phyloP scores from a whole-genome alignment of 2,329 filamentous ascomycete species.

The Aspergillus jensenii region DNA sequence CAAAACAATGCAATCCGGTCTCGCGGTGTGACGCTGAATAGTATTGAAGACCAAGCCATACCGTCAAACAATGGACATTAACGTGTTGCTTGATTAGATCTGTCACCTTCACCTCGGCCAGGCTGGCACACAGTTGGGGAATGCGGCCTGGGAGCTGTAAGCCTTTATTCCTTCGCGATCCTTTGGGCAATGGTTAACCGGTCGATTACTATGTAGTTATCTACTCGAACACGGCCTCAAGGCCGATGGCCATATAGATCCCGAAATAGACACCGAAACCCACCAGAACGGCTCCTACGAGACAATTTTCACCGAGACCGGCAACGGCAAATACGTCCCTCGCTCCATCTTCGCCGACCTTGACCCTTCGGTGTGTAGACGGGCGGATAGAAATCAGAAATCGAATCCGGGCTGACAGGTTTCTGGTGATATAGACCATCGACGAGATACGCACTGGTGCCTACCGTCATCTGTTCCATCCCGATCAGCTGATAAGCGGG shows the following conservation, averaged over 20 bases:
- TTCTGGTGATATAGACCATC: slow-evolving; percentile 50
- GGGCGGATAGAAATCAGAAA: neutral
- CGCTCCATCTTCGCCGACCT: slow-evolving; percentile 67
- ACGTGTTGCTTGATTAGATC: slow-evolving; percentile 46
- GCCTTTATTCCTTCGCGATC: slow-evolving; percentile 36
- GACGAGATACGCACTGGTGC: slow-evolving; percentile 65
- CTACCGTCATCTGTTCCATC: slow-evolving; percentile 65
- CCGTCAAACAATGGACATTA: neutral
- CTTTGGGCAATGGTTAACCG: slow-evolving; percentile 1
- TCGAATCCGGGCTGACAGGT: slow-evolving; percentile 4
- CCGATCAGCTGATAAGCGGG: slow-evolving; percentile 65
- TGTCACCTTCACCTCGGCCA: slow-evolving; percentile 68
- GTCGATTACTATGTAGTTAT: slow-evolving; percentile 48
- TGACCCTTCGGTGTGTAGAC: slow-evolving; percentile 57
- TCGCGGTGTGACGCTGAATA: neutral
- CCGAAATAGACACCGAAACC: slow-evolving; percentile 53
- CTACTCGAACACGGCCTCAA: slow-evolving; percentile 65
- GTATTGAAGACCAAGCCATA: neutral
- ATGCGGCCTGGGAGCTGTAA: slow-evolving; percentile 69
- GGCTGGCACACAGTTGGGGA: slow-evolving; percentile 66
- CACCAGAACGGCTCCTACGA: slow-evolving; percentile 59
- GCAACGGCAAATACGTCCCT: slow-evolving; percentile 65
- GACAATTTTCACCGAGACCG: slow-evolving; percentile 66
- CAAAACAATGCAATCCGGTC: neutral
- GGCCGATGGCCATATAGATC: slow-evolving; percentile 59